Conservation (phyloP, 192 early-diverging fungal species). For the Podila epigama region DNA sequence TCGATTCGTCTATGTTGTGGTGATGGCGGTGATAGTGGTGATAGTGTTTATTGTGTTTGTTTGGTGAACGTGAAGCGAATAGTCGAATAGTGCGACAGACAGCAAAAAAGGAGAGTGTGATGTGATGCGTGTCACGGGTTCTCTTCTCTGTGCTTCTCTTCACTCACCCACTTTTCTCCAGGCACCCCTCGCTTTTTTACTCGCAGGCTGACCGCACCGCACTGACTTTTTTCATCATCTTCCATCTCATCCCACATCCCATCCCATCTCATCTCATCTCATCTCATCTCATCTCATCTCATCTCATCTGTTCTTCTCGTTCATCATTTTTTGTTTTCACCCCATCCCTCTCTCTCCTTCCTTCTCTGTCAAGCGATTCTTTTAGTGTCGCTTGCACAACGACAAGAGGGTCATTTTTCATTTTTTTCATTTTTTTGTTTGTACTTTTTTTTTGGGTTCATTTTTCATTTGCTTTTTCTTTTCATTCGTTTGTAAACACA, state of each 20-base stretch:
- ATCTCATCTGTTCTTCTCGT: neutral
- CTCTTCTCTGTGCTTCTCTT: neutral
- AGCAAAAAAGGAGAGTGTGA: too few relatives aligned
- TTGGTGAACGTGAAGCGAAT: too few relatives aligned
- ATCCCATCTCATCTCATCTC: neutral
- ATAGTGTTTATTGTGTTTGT: too few relatives aligned
- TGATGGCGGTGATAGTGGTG: too few relatives aligned
- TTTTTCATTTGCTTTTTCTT: too few relatives aligned
- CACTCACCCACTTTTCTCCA: too few relatives aligned
- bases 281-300: neutral
- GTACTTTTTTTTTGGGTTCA: neutral
- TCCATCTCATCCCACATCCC: neutral
- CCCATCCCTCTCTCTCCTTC: neutral
- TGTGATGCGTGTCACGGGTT: too few relatives aligned
- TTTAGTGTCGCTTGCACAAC: neutral
- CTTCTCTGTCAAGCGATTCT: neutral
- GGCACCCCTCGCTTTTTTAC: too few relatives aligned
- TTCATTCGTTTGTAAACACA: too few relatives aligned
- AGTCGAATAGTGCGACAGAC: too few relatives aligned
- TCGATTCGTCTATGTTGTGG: too few relatives aligned
- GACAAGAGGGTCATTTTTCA: neutral
- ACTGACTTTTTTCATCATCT: neutral
- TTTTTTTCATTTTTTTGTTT: neutral
- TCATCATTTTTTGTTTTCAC: neutral
- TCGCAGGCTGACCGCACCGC: too few relatives aligned